phyloP scores from a whole-genome alignment of 2,329 filamentous ascomycete species.

The Plenodomus lindquistii region DNA sequence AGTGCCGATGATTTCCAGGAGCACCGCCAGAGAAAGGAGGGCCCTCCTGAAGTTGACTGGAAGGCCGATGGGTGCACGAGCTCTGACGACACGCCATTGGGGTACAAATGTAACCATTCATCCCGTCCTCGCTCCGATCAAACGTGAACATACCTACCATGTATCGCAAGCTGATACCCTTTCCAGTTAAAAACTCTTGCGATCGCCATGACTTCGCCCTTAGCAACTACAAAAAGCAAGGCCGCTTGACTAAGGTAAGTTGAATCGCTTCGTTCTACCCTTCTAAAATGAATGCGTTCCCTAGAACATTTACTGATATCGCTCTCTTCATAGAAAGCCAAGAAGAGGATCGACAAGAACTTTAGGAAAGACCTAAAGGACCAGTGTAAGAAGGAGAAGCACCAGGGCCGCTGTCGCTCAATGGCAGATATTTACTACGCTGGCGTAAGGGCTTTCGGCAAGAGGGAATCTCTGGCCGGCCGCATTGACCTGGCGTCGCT shows the following conservation, averaged over 20 bases:
- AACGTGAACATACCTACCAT: background rate
- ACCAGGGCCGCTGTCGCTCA: background rate
- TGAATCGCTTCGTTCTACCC: background rate
- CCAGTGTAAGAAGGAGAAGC: background rate
- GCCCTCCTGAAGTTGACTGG: background rate
- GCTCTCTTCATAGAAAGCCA: background rate
- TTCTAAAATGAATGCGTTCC: too few relatives aligned
- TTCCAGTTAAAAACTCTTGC: background rate
- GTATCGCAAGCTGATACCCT: background rate
- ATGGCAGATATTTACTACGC: background rate
- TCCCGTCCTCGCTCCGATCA: too few relatives aligned
- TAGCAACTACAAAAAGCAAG: background rate
- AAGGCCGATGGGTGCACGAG: background rate
- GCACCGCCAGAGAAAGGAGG: background rate
- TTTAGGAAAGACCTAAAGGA: constrained; percentile 1
- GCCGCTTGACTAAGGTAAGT: background rate
- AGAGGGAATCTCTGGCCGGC: background rate
- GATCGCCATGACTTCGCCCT: background rate
- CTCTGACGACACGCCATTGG: too few relatives aligned
- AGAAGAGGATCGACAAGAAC: constrained; percentile 1
- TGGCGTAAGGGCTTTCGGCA: background rate
- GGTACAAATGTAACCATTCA: too few relatives aligned
- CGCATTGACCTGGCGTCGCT: background rate
- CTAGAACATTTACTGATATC: too few relatives aligned
- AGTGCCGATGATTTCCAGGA: background rate